These are phyloP conservation scores for Camellia lanceoleosa DNA, from an alignment of 148 eudicot genomes.

Conservation along the genomic window DNA sequence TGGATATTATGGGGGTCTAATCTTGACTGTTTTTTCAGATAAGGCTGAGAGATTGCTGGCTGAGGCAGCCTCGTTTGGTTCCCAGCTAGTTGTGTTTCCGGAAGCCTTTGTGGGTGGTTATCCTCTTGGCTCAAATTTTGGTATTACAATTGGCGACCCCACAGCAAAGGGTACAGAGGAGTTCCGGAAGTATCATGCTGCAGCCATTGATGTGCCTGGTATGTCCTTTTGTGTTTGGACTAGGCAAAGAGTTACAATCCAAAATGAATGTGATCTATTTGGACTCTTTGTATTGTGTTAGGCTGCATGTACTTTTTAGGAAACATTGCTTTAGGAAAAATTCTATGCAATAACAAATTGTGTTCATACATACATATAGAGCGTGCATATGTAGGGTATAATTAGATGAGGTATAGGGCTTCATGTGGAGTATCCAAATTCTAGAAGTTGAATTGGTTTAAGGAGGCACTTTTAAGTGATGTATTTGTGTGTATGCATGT, in stretches of 20 bases:
- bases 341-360: not conserved
- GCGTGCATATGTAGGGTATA: not conserved
- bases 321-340: not conserved
- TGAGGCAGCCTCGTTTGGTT: constrained; percentile 84
- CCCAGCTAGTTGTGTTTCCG: constrained; percentile 89
- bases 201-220: constrained; percentile 96
- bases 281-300: not conserved
- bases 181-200: constrained; percentile 81
- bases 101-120: constrained; percentile 97
- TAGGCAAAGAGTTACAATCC: not conserved
- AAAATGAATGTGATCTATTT: not conserved
- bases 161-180: constrained; percentile 84
- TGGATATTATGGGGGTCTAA: not conserved
- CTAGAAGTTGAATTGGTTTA: not conserved
- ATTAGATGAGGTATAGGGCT: no score
- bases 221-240: constrained; percentile 7
- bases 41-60: constrained; percentile 92
- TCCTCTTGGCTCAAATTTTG: constrained; percentile 89
- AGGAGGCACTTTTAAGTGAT: not conserved
- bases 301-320: not conserved
- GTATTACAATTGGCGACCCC: constrained; percentile 72
- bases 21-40: constrained; percentile 37
- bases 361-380: not conserved
- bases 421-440: not conserved
- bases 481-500: not conserved